Conservation (phyloP, 495 filamentous ascomycete species). For the Podospora sp. region DNA sequence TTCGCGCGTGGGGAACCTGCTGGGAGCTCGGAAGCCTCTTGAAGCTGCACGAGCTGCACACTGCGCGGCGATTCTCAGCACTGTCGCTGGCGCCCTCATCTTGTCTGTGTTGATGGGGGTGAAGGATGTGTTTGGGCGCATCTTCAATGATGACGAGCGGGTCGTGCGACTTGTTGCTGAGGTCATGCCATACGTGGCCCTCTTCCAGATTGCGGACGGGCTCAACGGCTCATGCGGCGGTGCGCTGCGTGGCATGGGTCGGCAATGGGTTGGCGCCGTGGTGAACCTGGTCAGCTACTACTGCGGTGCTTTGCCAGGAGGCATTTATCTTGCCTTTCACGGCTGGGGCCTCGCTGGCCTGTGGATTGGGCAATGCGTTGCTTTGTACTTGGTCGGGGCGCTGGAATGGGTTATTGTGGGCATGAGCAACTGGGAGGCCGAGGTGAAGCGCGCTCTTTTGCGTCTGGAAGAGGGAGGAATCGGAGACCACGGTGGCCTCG, state of each 20-base stretch:
- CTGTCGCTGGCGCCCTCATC: slow-evolving; percentile 67
- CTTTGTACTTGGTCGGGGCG: slow-evolving; percentile 78
- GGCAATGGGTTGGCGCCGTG: slow-evolving; percentile 85
- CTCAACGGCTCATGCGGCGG: slow-evolving; percentile 86
- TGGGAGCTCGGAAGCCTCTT: slow-evolving; percentile 68
- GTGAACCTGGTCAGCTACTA: slow-evolving; percentile 93
- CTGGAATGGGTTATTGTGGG: slow-evolving; percentile 83
- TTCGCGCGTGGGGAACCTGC: slow-evolving; percentile 77
- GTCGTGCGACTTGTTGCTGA: slow-evolving; percentile 79
- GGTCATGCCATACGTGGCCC: slow-evolving; percentile 80
- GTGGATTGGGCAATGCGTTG: slow-evolving; percentile 91
- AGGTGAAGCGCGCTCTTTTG: slow-evolving; percentile 75
- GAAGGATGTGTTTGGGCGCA: slow-evolving; percentile 73
- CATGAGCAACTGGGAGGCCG: slow-evolving; percentile 73
- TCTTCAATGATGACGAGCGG: slow-evolving; percentile 78
- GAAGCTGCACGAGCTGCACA: slow-evolving; percentile 77
- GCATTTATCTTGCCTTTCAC: slow-evolving; percentile 85
- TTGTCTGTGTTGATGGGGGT: slow-evolving; percentile 73
- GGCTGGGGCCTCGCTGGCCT: slow-evolving; percentile 84
- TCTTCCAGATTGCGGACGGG: slow-evolving; percentile 95
- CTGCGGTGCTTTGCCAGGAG: slow-evolving; percentile 77
- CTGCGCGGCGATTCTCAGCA: slow-evolving; percentile 73
- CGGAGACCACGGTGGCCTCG: slow-evolving; percentile 10
- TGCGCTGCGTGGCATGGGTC: slow-evolving; percentile 78
- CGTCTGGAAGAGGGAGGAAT: slow-evolving; percentile 66